Conservation (phyloP, 179 eudicot genomes). For the Heliamphora pulchella region DNA sequence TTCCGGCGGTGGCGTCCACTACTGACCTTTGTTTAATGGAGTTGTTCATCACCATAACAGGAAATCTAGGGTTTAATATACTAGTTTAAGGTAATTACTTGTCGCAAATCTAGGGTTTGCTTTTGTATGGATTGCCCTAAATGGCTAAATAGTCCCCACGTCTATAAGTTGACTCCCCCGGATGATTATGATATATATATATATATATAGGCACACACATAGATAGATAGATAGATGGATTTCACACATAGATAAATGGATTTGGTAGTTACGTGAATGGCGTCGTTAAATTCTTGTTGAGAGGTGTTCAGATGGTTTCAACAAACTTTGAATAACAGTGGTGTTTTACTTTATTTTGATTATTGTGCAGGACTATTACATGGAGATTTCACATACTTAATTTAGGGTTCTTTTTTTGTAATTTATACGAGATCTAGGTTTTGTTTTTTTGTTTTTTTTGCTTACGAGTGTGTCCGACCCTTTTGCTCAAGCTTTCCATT, state of each 20-base stretch:
- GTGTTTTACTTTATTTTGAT: neutral
- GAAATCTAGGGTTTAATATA: neutral
- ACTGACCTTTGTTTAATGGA: neutral
- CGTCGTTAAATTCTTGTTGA: slow-evolving; percentile 12
- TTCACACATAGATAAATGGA: neutral
- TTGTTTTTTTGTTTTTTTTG: too few relatives aligned
- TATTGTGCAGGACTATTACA: neutral
- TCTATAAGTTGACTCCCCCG: neutral
- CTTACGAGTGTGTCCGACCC: too few relatives aligned
- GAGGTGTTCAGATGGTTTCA: slow-evolving; percentile 11
- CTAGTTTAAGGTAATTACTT: neutral
- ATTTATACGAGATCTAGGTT: neutral
- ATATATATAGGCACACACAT: too few relatives aligned
- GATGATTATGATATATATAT: neutral
- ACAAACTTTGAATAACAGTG: slow-evolving; percentile 15
- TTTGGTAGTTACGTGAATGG: slow-evolving; percentile 8
- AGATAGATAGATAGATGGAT: too few relatives aligned
- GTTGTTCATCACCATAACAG: neutral
- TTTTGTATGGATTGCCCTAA: neutral
- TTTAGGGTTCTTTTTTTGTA: neutral
- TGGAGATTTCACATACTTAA: neutral
- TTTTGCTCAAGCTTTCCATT: too few relatives aligned
- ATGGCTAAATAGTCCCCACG: neutral
- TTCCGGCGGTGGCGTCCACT: too few relatives aligned
- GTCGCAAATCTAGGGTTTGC: neutral